These are phyloP conservation scores for Paraleonurus japonicus DNA, from an alignment of 257 asterid genomes.

Conservation along the genomic window DNA sequence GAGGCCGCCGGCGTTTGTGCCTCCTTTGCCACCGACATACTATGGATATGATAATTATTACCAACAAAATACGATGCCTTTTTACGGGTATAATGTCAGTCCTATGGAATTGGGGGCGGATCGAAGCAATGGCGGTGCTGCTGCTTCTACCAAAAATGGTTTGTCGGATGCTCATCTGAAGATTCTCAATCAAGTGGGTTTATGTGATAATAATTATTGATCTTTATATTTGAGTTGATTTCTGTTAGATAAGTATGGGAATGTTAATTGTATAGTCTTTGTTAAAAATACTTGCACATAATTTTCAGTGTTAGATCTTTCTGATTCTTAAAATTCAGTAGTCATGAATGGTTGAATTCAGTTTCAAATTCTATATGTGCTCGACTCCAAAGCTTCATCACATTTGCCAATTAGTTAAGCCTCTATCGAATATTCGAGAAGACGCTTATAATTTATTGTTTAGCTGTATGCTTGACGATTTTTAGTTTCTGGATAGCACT, in stretches of 20 bases:
- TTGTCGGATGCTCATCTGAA: slow-evolving; percentile 51
- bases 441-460: background rate
- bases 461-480: background rate
- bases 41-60: slow-evolving; percentile 34
- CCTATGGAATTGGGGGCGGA: slow-evolving; percentile 37
- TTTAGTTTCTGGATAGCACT: background rate
- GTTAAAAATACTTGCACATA: background rate
- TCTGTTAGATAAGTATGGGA: background rate
- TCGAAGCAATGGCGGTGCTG: slow-evolving; percentile 20
- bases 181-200: slow-evolving; percentile 57
- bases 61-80: slow-evolving; percentile 27
- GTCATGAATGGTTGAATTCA: background rate
- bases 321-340: background rate
- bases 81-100: slow-evolving; percentile 31
- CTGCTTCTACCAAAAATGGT: slow-evolving; percentile 36
- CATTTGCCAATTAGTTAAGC: background rate
- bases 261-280: background rate
- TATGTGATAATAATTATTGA: background rate
- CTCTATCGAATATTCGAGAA: background rate
- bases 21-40: slow-evolving; percentile 33
- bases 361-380: background rate
- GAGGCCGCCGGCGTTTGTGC: slow-evolving; percentile 31
- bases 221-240: background rate
- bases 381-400: background rate
- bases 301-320: background rate